These are phyloP conservation scores for Scutellaria minor DNA, from an alignment of 257 asterid genomes.

Conservation along the genomic window DNA sequence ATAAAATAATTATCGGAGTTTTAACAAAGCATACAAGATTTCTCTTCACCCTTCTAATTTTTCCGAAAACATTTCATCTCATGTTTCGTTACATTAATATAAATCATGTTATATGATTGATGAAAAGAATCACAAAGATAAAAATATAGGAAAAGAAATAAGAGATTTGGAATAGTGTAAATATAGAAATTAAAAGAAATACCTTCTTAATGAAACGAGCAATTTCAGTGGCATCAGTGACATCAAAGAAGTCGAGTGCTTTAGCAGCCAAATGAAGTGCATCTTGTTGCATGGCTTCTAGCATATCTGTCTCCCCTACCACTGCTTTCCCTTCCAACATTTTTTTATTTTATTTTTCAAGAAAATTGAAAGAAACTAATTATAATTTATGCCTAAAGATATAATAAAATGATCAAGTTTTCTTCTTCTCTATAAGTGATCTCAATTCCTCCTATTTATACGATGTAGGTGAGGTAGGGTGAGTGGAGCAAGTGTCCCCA, in stretches of 20 bases:
- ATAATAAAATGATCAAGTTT: not conserved
- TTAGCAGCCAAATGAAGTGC: conserved; percentile 84
- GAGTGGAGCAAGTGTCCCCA: conserved; percentile 24
- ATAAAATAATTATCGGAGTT: too few relatives aligned
- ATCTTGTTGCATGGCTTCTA: conserved; percentile 64
- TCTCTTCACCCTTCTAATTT: too few relatives aligned
- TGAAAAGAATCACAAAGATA: not conserved
- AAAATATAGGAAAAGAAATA: too few relatives aligned
- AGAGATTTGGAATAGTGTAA: too few relatives aligned
- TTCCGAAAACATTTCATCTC: too few relatives aligned
- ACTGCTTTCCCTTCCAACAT: conserved; percentile 93
- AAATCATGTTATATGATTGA: not conserved
- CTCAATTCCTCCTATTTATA: conserved; percentile 30
- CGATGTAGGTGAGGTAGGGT: not conserved
- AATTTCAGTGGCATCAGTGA: conserved; percentile 77
- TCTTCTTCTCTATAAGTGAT: not conserved
- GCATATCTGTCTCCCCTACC: conserved; percentile 83
- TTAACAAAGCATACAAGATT: too few relatives aligned
- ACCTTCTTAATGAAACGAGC: conserved; percentile 83
- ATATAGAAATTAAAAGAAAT: too few relatives aligned
- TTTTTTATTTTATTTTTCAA: not conserved
- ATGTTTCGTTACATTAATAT: too few relatives aligned
- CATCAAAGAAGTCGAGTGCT: conserved; percentile 89
- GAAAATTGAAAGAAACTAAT: not conserved
- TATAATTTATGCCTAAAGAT: not conserved